Evolutionary conservation across 495 filamentous ascomycete species (phyloP).

Genomic region (Aspergillus homomorphus): DNA sequence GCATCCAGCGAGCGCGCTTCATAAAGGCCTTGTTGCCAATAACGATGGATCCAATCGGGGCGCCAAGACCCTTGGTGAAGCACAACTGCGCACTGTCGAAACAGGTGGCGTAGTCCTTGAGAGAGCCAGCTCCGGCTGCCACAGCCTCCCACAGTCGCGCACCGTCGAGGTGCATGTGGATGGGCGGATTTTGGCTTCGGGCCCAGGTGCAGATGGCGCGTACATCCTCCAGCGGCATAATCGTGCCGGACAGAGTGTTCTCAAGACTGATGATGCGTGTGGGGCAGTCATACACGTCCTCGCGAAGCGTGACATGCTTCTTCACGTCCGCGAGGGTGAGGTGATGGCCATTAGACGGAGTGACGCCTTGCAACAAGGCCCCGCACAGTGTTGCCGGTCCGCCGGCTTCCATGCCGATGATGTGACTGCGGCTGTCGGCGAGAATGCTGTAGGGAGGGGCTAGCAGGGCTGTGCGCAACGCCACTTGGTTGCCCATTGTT

Average conservation of each 20-base stretch:
- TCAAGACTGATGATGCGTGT: slow-evolving; percentile 70
- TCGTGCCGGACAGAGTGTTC: slow-evolving; percentile 69
- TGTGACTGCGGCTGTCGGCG: slow-evolving; percentile 31
- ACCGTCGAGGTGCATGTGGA: slow-evolving; percentile 72
- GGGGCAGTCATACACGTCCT: slow-evolving; percentile 45
- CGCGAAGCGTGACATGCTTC: slow-evolving; percentile 27
- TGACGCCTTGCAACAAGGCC: slow-evolving; percentile 23
- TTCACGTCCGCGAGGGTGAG: slow-evolving; percentile 67
- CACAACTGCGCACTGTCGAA: slow-evolving; percentile 74
- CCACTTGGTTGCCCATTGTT: slow-evolving; percentile 64
- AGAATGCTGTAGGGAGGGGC: slow-evolving; percentile 37
- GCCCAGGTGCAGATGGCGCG: slow-evolving; percentile 61
- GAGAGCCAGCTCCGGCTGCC: slow-evolving; percentile 46
- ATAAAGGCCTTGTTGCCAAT: slow-evolving; percentile 57
- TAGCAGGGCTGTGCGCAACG: slow-evolving; percentile 30
- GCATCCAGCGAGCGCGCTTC: slow-evolving; percentile 61
- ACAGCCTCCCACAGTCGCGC: slow-evolving; percentile 73
- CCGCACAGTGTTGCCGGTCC: slow-evolving; percentile 31
- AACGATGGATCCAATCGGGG: slow-evolving; percentile 71
- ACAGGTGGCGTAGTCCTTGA: slow-evolving; percentile 60
- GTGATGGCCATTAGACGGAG: slow-evolving; percentile 53
- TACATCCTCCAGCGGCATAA: slow-evolving; percentile 66
- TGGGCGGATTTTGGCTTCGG: slow-evolving; percentile 41
- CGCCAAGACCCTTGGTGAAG: slow-evolving; percentile 77
- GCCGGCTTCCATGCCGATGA: slow-evolving; percentile 36